phyloP scores from a whole-genome alignment of 2,329 filamentous ascomycete genomes.

The Fusarium miscanthi region DNA sequence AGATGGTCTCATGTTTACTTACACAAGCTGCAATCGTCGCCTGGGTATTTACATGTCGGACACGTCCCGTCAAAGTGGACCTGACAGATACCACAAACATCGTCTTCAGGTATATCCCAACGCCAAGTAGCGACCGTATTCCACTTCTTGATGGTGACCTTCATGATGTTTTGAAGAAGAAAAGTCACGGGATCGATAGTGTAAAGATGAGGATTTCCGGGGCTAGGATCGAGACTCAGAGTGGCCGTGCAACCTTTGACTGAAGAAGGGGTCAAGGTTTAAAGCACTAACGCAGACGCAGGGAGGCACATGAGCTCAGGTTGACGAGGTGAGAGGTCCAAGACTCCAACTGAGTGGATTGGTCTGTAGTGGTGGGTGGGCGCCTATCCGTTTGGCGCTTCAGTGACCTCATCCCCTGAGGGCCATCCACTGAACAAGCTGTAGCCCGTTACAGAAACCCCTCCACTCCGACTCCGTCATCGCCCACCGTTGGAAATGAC shows the following conservation, averaged over 20 bases:
- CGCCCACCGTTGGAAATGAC: slow-evolving; percentile 19
- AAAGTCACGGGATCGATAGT: slow-evolving; percentile 20
- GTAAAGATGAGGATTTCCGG: neutral
- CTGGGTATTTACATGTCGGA: slow-evolving; percentile 97
- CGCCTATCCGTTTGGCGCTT: slow-evolving; percentile 15
- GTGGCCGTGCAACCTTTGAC: slow-evolving; percentile 28
- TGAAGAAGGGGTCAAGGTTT: slow-evolving; percentile 22
- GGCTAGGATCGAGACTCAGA: slow-evolving; percentile 17
- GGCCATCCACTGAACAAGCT: slow-evolving; percentile 31
- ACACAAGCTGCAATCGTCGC: slow-evolving; percentile 94
- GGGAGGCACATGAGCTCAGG: slow-evolving; percentile 22
- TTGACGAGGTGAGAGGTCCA: slow-evolving; percentile 11
- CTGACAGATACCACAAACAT: slow-evolving; percentile 98
- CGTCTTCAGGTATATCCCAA: slow-evolving; percentile 97
- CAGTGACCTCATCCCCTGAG: slow-evolving; percentile 43
- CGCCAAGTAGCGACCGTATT: slow-evolving; percentile 95
- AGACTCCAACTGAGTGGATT: slow-evolving; percentile 3
- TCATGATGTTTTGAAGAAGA: slow-evolving; percentile 69
- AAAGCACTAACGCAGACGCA: slow-evolving; percentile 21
- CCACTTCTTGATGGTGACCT: slow-evolving; percentile 94
- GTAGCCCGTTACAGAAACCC: slow-evolving; percentile 19
- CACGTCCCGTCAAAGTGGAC: slow-evolving; percentile 98
- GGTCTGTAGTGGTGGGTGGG: slow-evolving; percentile 16
- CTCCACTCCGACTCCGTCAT: slow-evolving; percentile 21
- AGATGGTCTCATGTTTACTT: slow-evolving; percentile 52